phyloP scores from a whole-genome alignment of 208 protist genomes.

The Zelonia costaricensis region DNA sequence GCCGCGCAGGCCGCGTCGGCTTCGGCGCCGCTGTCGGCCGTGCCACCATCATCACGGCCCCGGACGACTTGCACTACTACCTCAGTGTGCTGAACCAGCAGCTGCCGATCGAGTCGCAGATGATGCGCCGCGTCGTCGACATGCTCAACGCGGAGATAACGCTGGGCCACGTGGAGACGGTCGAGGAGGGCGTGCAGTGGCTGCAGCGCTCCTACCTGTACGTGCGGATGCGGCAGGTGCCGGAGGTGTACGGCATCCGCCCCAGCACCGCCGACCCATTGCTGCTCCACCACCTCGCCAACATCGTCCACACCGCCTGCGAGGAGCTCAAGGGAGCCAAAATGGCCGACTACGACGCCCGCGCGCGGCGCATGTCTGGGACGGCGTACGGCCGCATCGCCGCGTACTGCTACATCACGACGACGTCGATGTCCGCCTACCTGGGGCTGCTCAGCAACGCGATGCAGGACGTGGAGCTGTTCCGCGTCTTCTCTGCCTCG shows the following conservation, averaged over 20 bases:
- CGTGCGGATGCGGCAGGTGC: slow-evolving; percentile 97
- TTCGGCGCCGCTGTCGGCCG: slow-evolving; percentile 94
- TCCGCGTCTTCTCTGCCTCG: slow-evolving; percentile 96
- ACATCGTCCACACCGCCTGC: slow-evolving; percentile 96
- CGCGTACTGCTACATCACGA: slow-evolving; percentile 98
- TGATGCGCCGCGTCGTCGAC: slow-evolving; percentile 95
- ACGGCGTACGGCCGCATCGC: slow-evolving; percentile 98
- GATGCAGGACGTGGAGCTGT: slow-evolving; percentile 98
- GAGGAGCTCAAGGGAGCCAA: slow-evolving; percentile 86
- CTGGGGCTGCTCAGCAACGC: slow-evolving; percentile 94
- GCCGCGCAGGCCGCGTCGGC: slow-evolving; percentile 97
- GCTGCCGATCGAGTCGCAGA: slow-evolving; percentile 99
- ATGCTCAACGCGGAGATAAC: slow-evolving; percentile 99
- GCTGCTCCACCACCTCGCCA: slow-evolving; percentile 84
- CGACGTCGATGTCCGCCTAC: slow-evolving; percentile 96
- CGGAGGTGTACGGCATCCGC: slow-evolving; percentile 94
- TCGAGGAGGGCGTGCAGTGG: slow-evolving; percentile 97
- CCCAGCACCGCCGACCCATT: slow-evolving; percentile 85
- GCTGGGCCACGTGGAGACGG: slow-evolving; percentile 94
- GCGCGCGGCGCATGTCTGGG: slow-evolving; percentile 79
- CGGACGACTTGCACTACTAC: slow-evolving; percentile 98
- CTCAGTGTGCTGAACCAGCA: slow-evolving; percentile 98
- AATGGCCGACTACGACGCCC: slow-evolving; percentile 96
- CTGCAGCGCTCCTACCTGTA: slow-evolving; percentile 98
- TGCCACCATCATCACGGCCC: slow-evolving; percentile 97